Conservation (phyloP, 495 filamentous ascomycete genomes). For the Podospora australis region DNA sequence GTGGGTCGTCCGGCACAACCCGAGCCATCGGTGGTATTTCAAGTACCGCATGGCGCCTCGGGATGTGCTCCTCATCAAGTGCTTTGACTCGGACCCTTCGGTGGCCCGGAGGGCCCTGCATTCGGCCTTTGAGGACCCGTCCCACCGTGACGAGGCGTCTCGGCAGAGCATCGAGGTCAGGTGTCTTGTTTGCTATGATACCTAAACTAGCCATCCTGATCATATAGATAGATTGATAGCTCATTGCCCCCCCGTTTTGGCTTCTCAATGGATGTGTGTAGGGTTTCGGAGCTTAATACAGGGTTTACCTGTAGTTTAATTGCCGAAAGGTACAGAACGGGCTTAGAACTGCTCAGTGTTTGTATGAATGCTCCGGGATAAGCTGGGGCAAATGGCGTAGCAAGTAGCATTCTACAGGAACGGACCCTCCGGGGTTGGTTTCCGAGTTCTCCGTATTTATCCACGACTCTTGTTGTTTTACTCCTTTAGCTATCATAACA, state of each 20-base stretch:
- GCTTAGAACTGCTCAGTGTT: no score
- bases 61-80: constrained; percentile 59
- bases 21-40: constrained; percentile 62
- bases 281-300: no score
- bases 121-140: constrained; percentile 52
- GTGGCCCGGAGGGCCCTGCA: constrained; percentile 56
- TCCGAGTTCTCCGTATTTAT: neutral
- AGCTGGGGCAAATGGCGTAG: no score
- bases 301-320: neutral
- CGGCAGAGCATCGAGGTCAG: constrained; percentile 60
- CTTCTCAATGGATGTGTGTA: no score
- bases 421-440: neutral
- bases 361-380: no score
- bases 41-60: constrained; percentile 56
- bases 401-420: neutral
- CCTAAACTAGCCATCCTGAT: neutral
- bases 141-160: constrained; percentile 31
- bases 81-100: constrained; percentile 58
- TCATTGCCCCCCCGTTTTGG: no score
- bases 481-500: no score
- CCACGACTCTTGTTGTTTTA: no score
- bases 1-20: constrained; percentile 54
- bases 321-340: no score
- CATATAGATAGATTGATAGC: no score
- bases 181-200: constrained; percentile 41